Conservation (phyloP, 1,139 yeast genomes). For the Yamadazyma diospyri region DNA sequence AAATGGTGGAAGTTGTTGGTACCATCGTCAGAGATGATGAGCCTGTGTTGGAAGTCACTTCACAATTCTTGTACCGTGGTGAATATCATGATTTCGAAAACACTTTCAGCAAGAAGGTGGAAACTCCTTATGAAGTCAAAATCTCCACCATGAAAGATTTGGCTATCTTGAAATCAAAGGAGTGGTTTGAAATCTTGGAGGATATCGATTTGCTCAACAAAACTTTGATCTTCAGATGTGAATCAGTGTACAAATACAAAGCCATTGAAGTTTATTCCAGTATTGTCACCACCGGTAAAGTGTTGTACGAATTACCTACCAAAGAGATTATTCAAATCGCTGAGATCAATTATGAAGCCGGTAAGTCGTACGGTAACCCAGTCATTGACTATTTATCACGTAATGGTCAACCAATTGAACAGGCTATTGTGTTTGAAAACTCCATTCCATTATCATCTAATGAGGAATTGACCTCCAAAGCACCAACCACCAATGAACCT, state of each 20-base stretch:
- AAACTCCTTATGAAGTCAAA: constrained; percentile 80
- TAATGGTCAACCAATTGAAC: constrained; percentile 91
- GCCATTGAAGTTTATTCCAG: constrained; percentile 71
- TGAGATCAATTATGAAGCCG: constrained; percentile 84
- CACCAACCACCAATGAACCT: constrained; percentile 88
- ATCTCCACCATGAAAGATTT: constrained; percentile 80
- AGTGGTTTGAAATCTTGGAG: constrained; percentile 89
- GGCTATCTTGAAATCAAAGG: constrained; percentile 91
- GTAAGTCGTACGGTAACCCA: constrained; percentile 94
- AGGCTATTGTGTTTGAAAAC: constrained; percentile 86
- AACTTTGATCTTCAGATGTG: constrained; percentile 84
- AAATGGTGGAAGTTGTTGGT: constrained; percentile 94
- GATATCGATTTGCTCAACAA: constrained; percentile 72
- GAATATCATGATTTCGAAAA: constrained; percentile 80
- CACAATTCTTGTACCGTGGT: constrained; percentile 97
- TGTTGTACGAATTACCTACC: constrained; percentile 84
- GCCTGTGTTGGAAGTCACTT: constrained; percentile 90
- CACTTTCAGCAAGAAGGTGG: constrained; percentile 86
- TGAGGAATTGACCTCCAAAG: constrained; percentile 67
- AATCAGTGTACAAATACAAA: constrained; percentile 80
- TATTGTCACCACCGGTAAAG: constrained; percentile 82
- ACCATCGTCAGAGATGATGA: constrained; percentile 70
- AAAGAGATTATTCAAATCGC: constrained; percentile 90
- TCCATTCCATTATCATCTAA: constrained; percentile 83
- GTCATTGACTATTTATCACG: constrained; percentile 90